Evolutionary conservation across 1,284 basidiomycete species (phyloP), one percentile per base, ranked within the genome.

Genomic region (Rugosomyces carneus): DNA sequence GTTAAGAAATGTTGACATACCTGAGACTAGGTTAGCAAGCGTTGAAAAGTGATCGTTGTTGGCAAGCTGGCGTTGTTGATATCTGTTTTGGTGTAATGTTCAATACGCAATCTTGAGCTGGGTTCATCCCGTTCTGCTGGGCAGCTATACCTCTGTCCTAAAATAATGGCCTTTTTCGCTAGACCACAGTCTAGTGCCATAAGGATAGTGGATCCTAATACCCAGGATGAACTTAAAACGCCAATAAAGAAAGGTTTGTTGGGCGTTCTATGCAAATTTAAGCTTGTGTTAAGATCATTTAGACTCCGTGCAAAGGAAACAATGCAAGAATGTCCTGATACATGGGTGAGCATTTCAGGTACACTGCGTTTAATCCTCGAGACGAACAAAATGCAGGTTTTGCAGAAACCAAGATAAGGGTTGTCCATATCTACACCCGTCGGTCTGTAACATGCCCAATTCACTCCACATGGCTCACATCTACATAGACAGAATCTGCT

Each of bases 361-460:
- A 37, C 3, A 7, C 7, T 21, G 41, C 15, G 5, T 8, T 20
- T n/a, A n/a, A 19, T 21, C 7, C n/a, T 21, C 15, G 36, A n/a
- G 36, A 10, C 8, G 21, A 37, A 37, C 8, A 15, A 21, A 7
- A 4, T 4, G 6, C 19, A 92, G 89, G 42, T 82, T 76, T 48
- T 93, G 90, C 70, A 85, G 85, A 68, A 91, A 78, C 55, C 80
- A 93, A 68, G 86, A 89, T 61, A 84, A 88, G 68, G 89, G 89
- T 52, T 92, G 89, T 69, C 71, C 76, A 39, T 93, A 87, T 62
- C 83, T 83, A 58, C 89, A 93, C 64, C 87, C 89, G 47, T 71
- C 80, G 53, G 84, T 87, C 62, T 55, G 80, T 64, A 27, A 40
- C 43, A 55, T 40, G 4, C 23, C 40, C 7, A 3, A 24, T 29